Percentiles rank a stretch among this genome's conserved stretches.
phyloP scores from a whole-genome alignment of 2,329 filamentous ascomycete genomes.

The Bipolaris oryzae region DNA sequence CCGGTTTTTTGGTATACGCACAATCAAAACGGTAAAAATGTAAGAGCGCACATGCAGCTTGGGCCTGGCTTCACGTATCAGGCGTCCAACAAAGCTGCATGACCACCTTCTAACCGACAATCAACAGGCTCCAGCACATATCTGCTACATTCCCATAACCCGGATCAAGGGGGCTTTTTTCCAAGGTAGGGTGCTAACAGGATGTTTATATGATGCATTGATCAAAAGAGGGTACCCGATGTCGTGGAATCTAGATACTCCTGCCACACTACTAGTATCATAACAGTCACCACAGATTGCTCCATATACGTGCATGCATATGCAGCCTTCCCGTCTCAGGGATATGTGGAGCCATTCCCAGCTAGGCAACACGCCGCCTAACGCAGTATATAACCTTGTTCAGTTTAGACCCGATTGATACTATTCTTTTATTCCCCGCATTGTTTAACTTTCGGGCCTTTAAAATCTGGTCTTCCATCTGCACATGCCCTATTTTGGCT shows the following conservation, averaged over 20 bases:
- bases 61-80: background rate
- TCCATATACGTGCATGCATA: background rate
- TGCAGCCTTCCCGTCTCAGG: background rate
- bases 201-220: too few relatives aligned
- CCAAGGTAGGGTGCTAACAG: background rate
- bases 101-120: background rate
- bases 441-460: too few relatives aligned
- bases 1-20: background rate
- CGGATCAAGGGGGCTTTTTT: background rate
- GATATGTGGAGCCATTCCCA: background rate
- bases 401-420: background rate
- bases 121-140: background rate
- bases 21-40: background rate
- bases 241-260: background rate
- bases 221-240: background rate
- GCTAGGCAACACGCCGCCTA: background rate
- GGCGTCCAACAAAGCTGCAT: background rate
- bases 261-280: background rate
- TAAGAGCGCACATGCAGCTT: background rate
- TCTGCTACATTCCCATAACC: background rate
- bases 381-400: background rate
- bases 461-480: background rate
- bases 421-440: background rate
- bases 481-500: background rate
- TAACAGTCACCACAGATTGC: background rate